These are phyloP conservation scores for Fusarium sublunatum DNA, from an alignment of 2,329 filamentous ascomycete genomes.

Conservation along the genomic window DNA sequence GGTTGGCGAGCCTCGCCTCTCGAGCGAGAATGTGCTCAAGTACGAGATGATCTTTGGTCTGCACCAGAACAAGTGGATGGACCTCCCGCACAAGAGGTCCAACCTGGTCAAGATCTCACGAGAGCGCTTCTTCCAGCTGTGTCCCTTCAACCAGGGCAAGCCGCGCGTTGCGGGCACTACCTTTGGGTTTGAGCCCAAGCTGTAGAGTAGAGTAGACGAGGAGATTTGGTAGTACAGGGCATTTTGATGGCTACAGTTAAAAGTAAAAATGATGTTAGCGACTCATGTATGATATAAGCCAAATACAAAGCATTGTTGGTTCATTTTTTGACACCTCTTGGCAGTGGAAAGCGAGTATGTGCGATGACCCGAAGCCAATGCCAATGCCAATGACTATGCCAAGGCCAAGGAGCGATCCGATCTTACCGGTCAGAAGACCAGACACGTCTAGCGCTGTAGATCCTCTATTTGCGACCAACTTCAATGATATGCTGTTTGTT, in stretches of 20 bases:
- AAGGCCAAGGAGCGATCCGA: slow-evolving; percentile 12
- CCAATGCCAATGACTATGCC: slow-evolving; percentile 22
- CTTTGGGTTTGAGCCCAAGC: slow-evolving; percentile 64
- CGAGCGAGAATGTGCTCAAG: slow-evolving; percentile 73
- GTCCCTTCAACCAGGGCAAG: slow-evolving; percentile 65
- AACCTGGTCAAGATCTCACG: slow-evolving; percentile 72
- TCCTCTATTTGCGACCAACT: slow-evolving; percentile 10
- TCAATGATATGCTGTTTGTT: background rate
- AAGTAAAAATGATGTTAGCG: slow-evolving; percentile 23
- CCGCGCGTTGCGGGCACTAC: slow-evolving; percentile 64
- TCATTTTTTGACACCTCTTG: slow-evolving; percentile 5
- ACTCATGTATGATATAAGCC: slow-evolving; percentile 9
- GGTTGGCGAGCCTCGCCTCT: slow-evolving; percentile 77
- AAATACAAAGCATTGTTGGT: background rate
- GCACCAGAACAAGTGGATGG: slow-evolving; percentile 76
- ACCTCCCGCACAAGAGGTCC: slow-evolving; percentile 77
- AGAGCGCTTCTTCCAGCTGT: slow-evolving; percentile 76
- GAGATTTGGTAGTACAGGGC: too few relatives aligned
- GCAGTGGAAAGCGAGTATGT: background rate
- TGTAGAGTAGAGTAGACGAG: background rate
- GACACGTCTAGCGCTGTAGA: slow-evolving; percentile 16
- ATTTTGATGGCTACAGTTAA: background rate
- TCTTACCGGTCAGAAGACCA: slow-evolving; percentile 22
- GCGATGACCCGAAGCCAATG: background rate
- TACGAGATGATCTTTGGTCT: slow-evolving; percentile 82